Evolutionary conservation across 2,329 filamentous ascomycete species (phyloP), one percentile per base, ranked within the genome.

Genomic region (Trichoderma brevicompactum): DNA sequence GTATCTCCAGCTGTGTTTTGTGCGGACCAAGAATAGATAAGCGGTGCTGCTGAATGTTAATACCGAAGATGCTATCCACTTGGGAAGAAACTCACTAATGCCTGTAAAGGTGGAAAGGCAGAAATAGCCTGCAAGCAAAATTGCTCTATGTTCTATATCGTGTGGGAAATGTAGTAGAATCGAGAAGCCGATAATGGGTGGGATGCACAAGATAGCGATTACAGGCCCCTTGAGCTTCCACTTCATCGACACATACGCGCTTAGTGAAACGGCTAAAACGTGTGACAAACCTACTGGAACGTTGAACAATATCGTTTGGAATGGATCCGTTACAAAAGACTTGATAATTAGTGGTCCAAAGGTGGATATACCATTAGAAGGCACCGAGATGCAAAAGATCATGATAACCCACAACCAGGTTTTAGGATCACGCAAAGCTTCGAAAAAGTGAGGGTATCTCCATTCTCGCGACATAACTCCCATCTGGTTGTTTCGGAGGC

Each of bases 1-100:
- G 88, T 91, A 71, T 91, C 87, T 1, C 89, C 88, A 0, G 85
- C 88, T 0, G 88, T 88, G 68, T 89, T 89, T 67, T 86, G 84
- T 2, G 83, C 80, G 1, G 83, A 85, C 85, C 85, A 88, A 0
- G 84, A 83, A 68, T 86, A 88, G 46, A 88, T 84, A 36, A 88
- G 75, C 0, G 85, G 87, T 3, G 87, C 76, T 76, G 64, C 15
- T 32, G 23, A 1, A 43, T 9, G 40, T 74, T 43, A 73, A 60
- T 72, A 46, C 1, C 12, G 7, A 12, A 46, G 17, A 17, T n/a
- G 10, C 4, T 7, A 13, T 9, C 7, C 7, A 5, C 34, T 72
- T 10, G 13, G 28, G 13, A 82, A 43, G 28, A n/a, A 4, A 60
- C 74, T 69, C 65, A 77, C 76, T 78, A 7, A 78, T 77, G 5